Conservation (phyloP, 306 rosid genomes). For the Pachyrhizus erosus region DNA sequence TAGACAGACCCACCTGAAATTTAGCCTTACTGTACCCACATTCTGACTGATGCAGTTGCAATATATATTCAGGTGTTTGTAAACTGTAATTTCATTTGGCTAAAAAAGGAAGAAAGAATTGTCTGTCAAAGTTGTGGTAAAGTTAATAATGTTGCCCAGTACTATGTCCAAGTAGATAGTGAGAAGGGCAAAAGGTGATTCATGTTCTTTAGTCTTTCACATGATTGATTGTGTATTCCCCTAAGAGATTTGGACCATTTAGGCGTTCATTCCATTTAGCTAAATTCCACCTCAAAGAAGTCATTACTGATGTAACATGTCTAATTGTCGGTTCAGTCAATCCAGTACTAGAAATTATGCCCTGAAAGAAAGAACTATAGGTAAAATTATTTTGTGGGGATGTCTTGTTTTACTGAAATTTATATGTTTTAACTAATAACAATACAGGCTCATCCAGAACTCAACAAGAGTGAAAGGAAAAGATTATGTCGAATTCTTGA, state of each 20-base stretch:
- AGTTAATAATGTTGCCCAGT: slow-evolving; percentile 12
- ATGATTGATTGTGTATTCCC: slow-evolving; percentile 45
- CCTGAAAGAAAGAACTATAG: slow-evolving; percentile 16
- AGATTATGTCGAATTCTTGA: slow-evolving; percentile 83
- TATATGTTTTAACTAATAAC: slow-evolving; percentile 27
- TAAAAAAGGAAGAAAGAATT: slow-evolving; percentile 30
- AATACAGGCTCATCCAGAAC: slow-evolving; percentile 90
- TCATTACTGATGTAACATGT: slow-evolving; percentile 49
- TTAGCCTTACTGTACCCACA: slow-evolving; percentile 38
- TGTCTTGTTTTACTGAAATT: slow-evolving; percentile 30
- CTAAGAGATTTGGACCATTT: slow-evolving; percentile 35
- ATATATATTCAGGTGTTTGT: slow-evolving; percentile 33
- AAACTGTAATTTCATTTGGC: slow-evolving; percentile 38
- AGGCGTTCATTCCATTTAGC: slow-evolving; percentile 8
- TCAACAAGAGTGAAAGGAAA: slow-evolving; percentile 93
- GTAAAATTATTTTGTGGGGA: background rate
- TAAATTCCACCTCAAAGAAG: slow-evolving; percentile 38
- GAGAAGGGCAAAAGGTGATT: slow-evolving; percentile 37
- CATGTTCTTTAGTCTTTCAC: slow-evolving; percentile 45
- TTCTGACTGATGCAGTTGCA: slow-evolving; percentile 40
- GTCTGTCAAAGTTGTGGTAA: background rate
- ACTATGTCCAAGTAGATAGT: slow-evolving; percentile 37
- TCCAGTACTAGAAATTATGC: slow-evolving; percentile 38
- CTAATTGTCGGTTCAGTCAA: slow-evolving; percentile 38
- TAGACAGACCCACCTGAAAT: slow-evolving; percentile 66